These are phyloP conservation scores for Boechera divaricarpa DNA, from an alignment of 345 rosid genomes.

Conservation along the genomic window DNA sequence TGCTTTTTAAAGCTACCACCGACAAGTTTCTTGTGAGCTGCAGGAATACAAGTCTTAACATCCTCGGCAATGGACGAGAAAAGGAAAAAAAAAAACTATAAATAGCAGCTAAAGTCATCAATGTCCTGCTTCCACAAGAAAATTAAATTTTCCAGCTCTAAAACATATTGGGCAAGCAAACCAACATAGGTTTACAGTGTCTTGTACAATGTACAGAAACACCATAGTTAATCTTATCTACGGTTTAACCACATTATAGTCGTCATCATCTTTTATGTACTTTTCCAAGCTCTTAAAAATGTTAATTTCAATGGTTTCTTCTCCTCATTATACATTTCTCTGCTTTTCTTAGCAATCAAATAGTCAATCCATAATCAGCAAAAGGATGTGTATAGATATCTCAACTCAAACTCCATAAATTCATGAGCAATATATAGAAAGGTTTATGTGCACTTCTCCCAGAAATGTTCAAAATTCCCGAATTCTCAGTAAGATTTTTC, in stretches of 20 bases:
- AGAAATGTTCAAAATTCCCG: neutral
- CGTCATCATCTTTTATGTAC: neutral
- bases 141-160: neutral
- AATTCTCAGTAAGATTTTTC: neutral
- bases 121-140: constrained; percentile 25
- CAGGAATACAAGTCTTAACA: constrained; percentile 19
- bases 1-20: constrained; percentile 48
- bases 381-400: neutral
- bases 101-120: constrained; percentile 21
- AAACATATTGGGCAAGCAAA: neutral
- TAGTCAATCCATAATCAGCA: neutral
- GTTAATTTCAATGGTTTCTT: neutral
- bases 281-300: neutral
- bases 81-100: neutral
- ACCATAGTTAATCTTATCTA: neutral
- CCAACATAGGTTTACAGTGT: neutral
- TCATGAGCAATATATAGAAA: constrained; percentile 8
- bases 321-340: neutral
- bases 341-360: constrained; percentile 21
- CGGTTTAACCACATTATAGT: neutral
- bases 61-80: constrained; percentile 9
- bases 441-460: neutral
- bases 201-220: neutral
- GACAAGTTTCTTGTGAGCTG: constrained; percentile 53
- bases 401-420: neutral